These are phyloP conservation scores for Diaporthe citrichinensis DNA, from an alignment of 2,329 filamentous ascomycete species.

Conservation along the genomic window DNA sequence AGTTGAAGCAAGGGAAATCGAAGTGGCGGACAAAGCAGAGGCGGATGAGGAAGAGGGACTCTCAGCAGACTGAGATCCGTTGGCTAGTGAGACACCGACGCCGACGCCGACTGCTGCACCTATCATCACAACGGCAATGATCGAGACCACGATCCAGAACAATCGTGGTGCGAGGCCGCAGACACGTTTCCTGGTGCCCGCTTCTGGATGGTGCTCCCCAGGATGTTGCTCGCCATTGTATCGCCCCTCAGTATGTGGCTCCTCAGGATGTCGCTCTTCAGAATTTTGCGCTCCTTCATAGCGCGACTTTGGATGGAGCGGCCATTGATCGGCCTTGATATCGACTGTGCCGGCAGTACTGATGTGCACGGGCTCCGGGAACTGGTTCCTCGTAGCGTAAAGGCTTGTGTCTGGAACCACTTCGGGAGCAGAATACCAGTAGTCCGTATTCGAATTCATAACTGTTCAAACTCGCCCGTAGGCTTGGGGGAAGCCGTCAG, in stretches of 20 bases:
- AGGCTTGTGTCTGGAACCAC: neutral
- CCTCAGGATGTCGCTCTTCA: neutral
- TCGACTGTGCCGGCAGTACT: neutral
- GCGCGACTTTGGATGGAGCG: neutral
- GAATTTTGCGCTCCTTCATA: neutral
- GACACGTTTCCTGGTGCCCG: neutral
- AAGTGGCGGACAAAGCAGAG: neutral
- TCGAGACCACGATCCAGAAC: neutral
- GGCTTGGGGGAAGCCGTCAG: neutral
- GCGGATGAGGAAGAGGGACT: neutral
- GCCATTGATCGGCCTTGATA: neutral
- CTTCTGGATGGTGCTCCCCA: neutral
- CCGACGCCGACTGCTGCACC: neutral
- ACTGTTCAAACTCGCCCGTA: neutral
- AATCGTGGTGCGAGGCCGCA: neutral
- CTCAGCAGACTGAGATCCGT: neutral
- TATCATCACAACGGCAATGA: neutral
- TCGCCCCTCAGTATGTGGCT: neutral
- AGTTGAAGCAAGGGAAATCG: neutral
- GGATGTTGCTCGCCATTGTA: neutral
- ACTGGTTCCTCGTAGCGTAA: neutral
- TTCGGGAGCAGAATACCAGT: slow-evolving; percentile 8
- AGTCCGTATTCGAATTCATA: neutral
- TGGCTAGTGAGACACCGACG: neutral
- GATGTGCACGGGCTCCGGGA: neutral